Evolutionary conservation across 176 grass and related monocot species (phyloP), one percentile per base, ranked within the genome.

Genomic region (Phoenix dactylifera): DNA sequence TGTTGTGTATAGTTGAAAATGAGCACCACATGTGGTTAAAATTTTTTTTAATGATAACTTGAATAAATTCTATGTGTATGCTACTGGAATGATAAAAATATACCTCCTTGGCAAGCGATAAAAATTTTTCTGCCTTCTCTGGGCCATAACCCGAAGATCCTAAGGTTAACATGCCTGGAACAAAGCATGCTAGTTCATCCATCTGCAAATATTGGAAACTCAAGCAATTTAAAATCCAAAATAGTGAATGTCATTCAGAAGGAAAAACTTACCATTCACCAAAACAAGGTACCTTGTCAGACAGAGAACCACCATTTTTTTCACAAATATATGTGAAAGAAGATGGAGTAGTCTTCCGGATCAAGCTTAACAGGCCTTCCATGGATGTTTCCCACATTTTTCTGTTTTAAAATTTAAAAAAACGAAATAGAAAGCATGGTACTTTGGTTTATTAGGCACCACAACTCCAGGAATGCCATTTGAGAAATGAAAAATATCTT

Each of bases 301-400:
- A 82, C n/a, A 99, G 64, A 50, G 81, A 83, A 50, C 55, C 88
- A 55, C 94, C 88, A 76, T 66, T 93, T 73, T 99, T 93, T 68
- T 99, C 94, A 63, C 87, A 99, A 17, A 99, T 99, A 71, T 99
- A 99, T 49, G 69, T 60, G 74, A 83, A 99, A 81, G 76, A 93
- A 72, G 94, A 93, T 5, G 94, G 85, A 32, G 79, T 93, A 54
- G 85, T 89, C 89, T 80, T 89, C 68, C 50, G 82, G 48, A 79
- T 79, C 74, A 99, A 85, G 72, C 85, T 99, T 73, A 83, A 23
- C 67, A 99, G 66, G 63, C 94, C 94, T 79, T 99, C 94, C 94
- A 99, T 99, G 72, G 94, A 99, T 72, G 81, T 93, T 52, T 97
- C 93, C 93, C 93, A 97, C 93, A 97, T 97, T 97, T 97, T 26